phyloP scores from a whole-genome alignment of 2,329 filamentous ascomycete genomes.

The Paecilomyces niveus region DNA sequence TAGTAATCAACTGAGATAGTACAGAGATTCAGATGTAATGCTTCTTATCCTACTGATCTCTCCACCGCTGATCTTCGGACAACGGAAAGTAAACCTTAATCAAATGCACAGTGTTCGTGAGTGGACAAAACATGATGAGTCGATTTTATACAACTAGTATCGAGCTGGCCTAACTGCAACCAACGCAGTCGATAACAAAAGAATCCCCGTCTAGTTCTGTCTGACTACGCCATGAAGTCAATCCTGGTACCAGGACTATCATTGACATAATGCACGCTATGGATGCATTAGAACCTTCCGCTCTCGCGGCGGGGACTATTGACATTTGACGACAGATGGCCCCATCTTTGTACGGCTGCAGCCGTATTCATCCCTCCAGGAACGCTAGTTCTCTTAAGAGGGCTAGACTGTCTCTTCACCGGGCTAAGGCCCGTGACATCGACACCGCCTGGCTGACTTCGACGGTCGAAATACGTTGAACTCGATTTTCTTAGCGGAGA shows the following conservation, averaged over 20 bases:
- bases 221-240: constrained; percentile 1
- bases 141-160: background rate
- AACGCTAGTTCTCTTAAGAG: constrained; percentile 37
- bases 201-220: background rate
- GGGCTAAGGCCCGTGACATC: constrained; percentile 30
- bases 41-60: background rate
- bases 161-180: background rate
- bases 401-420: constrained; percentile 32
- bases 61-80: background rate
- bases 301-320: constrained; percentile 19
- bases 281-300: constrained; percentile 16
- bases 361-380: constrained; percentile 27
- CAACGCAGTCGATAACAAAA: background rate
- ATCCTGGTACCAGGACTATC: background rate
- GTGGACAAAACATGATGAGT: background rate
- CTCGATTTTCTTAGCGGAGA: constrained; percentile 77
- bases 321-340: constrained; percentile 16
- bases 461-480: constrained; percentile 47
- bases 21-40: background rate
- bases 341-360: constrained; percentile 26
- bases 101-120: background rate
- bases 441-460: constrained; percentile 32
- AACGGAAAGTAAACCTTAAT: background rate
- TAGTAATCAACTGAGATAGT: background rate
- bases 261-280: background rate